Base-by-base conservation (phyloP, 306 rosid species). In the Datisca glomerata region DNA sequence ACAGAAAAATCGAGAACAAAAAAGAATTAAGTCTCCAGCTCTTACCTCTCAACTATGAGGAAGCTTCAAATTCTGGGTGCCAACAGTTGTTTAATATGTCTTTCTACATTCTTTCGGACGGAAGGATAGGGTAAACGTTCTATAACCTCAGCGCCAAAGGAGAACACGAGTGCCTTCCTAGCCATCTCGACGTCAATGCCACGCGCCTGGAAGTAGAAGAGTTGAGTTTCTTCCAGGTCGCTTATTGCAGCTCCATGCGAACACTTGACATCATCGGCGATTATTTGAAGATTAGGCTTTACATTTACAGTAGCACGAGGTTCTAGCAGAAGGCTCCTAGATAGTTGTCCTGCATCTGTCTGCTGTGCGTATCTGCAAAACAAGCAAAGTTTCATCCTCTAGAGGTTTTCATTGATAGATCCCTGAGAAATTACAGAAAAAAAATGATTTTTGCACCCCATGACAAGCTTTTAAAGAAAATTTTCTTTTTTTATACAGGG, bases 181-280 rank as follows among this genome's bases (percentile, higher is more conserved):
- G 98, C 98, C 16, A 78, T 74, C 55, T 70, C 52, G 20, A 44
- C 3, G 65, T 73, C 72, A 18, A 89, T 73, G 39, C 98, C 98
- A 2, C 98, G 98, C 6, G 98, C 79, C 44, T 24, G 75, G 61
- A 84, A 89, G 60, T 84, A 89, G 58, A 83, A 59, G 23, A 89
- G 91, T 15, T 89, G 95, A 53, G 64, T 70, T 51, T 77, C 84
- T 71, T 89, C 98, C 4, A 84, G 70, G 63, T 89, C 98, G 40
- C 98, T 83, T 53, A 89, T 84, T 21, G 98, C 98, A 55, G 93
- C 95, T 53, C 95, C 98, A 54, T 89, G 98, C 6, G 98, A 89
- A 51, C 98, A 89, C 64, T 80, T 84, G 33, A 89, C 98, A 6
- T 89, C 86, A 31, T 89, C 78, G 0, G 98, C 95, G 27, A 89